These are phyloP conservation scores for Colletotrichum salicis DNA, from an alignment of 2,329 filamentous ascomycete genomes.

Conservation along the genomic window DNA sequence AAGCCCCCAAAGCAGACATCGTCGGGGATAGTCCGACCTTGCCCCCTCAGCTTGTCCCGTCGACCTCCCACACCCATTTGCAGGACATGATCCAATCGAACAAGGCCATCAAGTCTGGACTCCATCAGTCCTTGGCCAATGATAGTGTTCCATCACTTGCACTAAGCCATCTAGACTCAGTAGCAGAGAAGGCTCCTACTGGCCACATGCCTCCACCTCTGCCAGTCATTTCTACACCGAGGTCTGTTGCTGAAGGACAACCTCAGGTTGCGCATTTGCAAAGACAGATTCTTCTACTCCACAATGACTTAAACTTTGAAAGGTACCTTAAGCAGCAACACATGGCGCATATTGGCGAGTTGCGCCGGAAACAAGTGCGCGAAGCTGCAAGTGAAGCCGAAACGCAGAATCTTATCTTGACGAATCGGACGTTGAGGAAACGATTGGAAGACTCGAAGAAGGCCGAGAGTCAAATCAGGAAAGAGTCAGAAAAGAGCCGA, in stretches of 20 bases:
- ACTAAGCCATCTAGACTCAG: constrained; percentile 61
- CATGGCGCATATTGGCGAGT: constrained; percentile 81
- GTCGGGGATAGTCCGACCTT: constrained; percentile 72
- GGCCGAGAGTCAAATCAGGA: constrained; percentile 74
- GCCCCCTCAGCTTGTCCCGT: constrained; percentile 59
- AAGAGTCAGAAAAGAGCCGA: constrained; percentile 77
- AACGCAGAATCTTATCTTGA: constrained; percentile 82
- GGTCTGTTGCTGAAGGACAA: constrained; percentile 43
- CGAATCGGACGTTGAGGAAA: constrained; percentile 77
- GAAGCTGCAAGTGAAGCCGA: constrained; percentile 84
- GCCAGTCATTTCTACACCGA: constrained; percentile 31
- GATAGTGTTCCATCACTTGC: constrained; percentile 67
- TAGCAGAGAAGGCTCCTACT: constrained; percentile 49
- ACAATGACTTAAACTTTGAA: constrained; percentile 86
- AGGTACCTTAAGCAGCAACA: constrained; percentile 86
- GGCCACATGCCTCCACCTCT: constrained; percentile 43
- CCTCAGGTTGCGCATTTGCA: constrained; percentile 68
- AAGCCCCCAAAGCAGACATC: constrained; percentile 44
- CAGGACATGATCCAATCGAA: constrained; percentile 71
- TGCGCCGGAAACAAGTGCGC: constrained; percentile 78
- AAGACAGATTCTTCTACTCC: constrained; percentile 78
- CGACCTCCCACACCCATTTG: constrained; percentile 64
- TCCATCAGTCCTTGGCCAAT: constrained; percentile 66
- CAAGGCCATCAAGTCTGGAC: constrained; percentile 65
- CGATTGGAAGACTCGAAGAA: constrained; percentile 80